Base-by-base conservation (phyloP, 352 stramenopile species). In the Globisporangium perplexum region DNA sequence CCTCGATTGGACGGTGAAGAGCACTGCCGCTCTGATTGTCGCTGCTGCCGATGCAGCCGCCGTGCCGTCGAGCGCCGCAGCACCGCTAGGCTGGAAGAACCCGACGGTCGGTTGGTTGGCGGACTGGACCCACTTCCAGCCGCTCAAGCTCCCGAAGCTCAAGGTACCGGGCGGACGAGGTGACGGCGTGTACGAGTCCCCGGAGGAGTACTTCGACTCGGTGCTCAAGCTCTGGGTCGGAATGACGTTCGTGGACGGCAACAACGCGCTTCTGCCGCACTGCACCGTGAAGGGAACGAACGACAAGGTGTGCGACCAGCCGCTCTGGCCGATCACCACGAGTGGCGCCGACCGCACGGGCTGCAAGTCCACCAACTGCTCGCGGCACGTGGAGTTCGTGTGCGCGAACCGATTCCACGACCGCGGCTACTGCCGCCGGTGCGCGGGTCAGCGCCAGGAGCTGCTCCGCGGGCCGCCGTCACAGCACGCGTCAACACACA, bases 231-330 rank as follows among this genome's bases (percentile, higher is more conserved):
- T 96, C 11, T 93, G 83, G 83, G 77, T 88, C 23, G 86, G 79
- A 2, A 95, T 96, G 84, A 91, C 86, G 1, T 96, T 96, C 64
- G 65, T 86, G 3, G 86, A 95, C 65, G 86, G 84, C 5, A 83
- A 93, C 67, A 84, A 89, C 45, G 78, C 86, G 15, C 62, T 96
- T 22, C 62, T 90, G 10, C 84, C 86, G 0, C 71, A 88, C 50
- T 96, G 86, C 49, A 79, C 76, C 0, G 60, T 74, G 20, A 73
- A 71, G 20, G 45, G 33, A 11, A 60, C 60, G 33, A 65, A 66
- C 14, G 77, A 83, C 33, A 86, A 82, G 49, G 48, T 71, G 3
- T 93, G 83, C 53, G 79, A 89, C 30, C 76, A 86, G 36, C 67
- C 79, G 5, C 63, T 93, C 24, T 86, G 75, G 63, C 84, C 76